Evolutionary conservation across 2,329 filamentous ascomycete species (phyloP).

Genomic region (Nigrospora oryzae): DNA sequence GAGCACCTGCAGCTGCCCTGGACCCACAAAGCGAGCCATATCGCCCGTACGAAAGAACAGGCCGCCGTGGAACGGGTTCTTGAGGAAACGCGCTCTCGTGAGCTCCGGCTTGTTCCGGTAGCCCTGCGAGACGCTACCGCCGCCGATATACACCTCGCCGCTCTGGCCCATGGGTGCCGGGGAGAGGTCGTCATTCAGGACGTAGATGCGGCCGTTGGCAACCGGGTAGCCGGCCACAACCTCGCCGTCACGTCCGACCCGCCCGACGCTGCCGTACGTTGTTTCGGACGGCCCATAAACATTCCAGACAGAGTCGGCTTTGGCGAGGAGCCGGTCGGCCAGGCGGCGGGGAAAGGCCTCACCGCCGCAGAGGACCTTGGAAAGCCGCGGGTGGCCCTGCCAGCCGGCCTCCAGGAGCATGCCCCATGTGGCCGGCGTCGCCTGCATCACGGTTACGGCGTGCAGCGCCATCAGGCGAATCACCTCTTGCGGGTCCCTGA

Average conservation of each 20-base stretch:
- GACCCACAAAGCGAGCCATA: not conserved
- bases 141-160: conserved; percentile 24
- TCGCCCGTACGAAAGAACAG: not conserved
- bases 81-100: conserved; percentile 10
- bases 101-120: conserved; percentile 19
- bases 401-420: conserved; percentile 15
- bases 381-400: conserved; percentile 10
- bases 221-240: conserved; percentile 15
- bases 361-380: conserved; percentile 15
- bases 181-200: conserved; percentile 27
- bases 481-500: conserved; percentile 22
- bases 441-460: conserved; percentile 23
- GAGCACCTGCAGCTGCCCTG: not conserved
- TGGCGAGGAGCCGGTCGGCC: conserved; percentile 16
- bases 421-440: conserved; percentile 26
- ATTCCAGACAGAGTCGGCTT: conserved; percentile 17
- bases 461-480: conserved; percentile 21
- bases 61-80: conserved; percentile 8
- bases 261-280: conserved; percentile 16
- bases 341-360: conserved; percentile 13
- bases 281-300: conserved; percentile 16
- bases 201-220: conserved; percentile 26
- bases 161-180: conserved; percentile 27
- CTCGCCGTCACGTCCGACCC: conserved; percentile 11
- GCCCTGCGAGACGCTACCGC: conserved; percentile 18